Evolutionary conservation across 208 protist species (phyloP), one percentile per base, ranked within the genome.

Genomic region (Entamoeba histolytica): DNA sequence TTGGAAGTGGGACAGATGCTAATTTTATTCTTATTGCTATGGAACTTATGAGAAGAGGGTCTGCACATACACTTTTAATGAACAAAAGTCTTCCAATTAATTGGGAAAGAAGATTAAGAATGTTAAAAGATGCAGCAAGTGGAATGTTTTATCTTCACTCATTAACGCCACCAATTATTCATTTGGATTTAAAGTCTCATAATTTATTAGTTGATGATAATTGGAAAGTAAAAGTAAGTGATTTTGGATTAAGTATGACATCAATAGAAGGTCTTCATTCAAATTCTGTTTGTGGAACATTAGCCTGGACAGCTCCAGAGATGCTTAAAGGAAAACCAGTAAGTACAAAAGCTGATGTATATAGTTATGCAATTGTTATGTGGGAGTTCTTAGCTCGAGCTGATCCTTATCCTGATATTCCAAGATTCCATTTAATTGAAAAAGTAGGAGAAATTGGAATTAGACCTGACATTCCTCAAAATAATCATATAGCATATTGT

Each of bases 331-430:
- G 91, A 3, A 47, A 94, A 92, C 49, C 91, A 19, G 95, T 95
- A 87, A 93, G 92, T 49, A 57, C 95, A 19, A 94, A 95, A 5
- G 95, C 94, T 5, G 96, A 96, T 94, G 95, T 96, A 5, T 96
- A 95, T 50, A 95, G 93, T 4, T 96, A 94, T 95, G 96, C 93
- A 23, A 94, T 96, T 23, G 95, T 96, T 5, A 91, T 96, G 51
- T 94, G 91, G 1, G 95, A 96, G 51, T 92, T 96, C 15, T 91
- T 96, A 23, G 96, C 95, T 23, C 87, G 95, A 61, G 17, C 49
- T 23, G 92, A 91, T 5, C 94, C 94, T 49, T 94, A 93, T 52
- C 92, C 73, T 12, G n/a, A 93, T n/a, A 93, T 93, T 52, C 61
- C 61, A 35, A 19, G 61, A 78, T 78, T 78, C 61, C 61, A 78